Conservation (phyloP, 2,329 filamentous ascomycete genomes). For the Colletotrichum chrysophilum region DNA sequence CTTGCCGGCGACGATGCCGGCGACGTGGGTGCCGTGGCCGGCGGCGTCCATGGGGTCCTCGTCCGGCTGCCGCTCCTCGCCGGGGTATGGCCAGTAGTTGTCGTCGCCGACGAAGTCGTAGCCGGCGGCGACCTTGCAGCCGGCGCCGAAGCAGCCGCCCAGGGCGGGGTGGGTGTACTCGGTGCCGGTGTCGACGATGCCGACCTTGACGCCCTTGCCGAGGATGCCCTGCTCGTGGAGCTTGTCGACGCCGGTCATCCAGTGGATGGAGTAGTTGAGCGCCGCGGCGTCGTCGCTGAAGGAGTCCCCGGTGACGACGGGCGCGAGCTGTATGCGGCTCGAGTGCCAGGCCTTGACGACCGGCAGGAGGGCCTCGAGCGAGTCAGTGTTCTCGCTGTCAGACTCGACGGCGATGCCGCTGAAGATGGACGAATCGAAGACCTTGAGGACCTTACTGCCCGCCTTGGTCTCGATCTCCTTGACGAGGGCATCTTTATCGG, state of each 20-base stretch:
- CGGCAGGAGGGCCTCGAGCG: slow-evolving; percentile 16
- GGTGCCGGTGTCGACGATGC: slow-evolving; percentile 44
- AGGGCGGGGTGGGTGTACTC: slow-evolving; percentile 46
- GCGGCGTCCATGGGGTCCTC: slow-evolving; percentile 58
- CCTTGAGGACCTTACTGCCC: slow-evolving; percentile 14
- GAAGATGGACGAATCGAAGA: slow-evolving; percentile 35
- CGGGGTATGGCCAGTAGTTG: slow-evolving; percentile 22
- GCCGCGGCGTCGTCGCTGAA: slow-evolving; percentile 17
- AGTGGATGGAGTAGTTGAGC: slow-evolving; percentile 38
- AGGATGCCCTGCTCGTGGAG: slow-evolving; percentile 40
- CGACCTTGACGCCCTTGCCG: slow-evolving; percentile 43
- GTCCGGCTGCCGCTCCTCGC: slow-evolving; percentile 40
- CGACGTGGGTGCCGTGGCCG: slow-evolving; percentile 66
- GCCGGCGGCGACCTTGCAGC: slow-evolving; percentile 35
- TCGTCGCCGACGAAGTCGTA: slow-evolving; percentile 30
- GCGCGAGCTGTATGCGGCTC: slow-evolving; percentile 10
- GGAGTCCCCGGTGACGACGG: neutral
- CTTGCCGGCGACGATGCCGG: neutral
- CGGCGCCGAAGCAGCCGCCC: slow-evolving; percentile 52
- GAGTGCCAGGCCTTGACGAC: slow-evolving; percentile 22
- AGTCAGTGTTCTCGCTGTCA: slow-evolving; percentile 20
- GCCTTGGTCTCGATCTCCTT: slow-evolving; percentile 4
- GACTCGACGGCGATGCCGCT: slow-evolving; percentile 22
- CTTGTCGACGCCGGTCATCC: slow-evolving; percentile 43
- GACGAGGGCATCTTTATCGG: slow-evolving; percentile 15